Percentiles rank a stretch among this genome's conserved stretches.
phyloP scores from a whole-genome alignment of 164 flowering plant species.

The Umbellularia californica region DNA sequence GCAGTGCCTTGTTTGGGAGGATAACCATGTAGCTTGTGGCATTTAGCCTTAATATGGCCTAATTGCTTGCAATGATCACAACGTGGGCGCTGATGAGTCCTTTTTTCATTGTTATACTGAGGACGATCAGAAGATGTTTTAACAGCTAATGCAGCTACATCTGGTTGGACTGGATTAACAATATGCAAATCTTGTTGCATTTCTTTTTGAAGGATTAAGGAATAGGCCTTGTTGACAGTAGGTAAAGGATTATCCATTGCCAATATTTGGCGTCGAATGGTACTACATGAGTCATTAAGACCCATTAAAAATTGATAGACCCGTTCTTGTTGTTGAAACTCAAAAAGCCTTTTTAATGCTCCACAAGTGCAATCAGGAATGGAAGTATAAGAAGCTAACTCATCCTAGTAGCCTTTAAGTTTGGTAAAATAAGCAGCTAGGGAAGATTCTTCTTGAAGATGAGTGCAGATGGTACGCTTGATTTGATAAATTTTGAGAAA shows the following conservation, averaged over 20 bases:
- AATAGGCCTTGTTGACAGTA: background rate
- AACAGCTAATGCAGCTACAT: background rate
- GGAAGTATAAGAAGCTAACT: background rate
- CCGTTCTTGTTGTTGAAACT: background rate
- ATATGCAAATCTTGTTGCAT: background rate
- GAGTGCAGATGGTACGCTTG: background rate
- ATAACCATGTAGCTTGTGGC: no score
- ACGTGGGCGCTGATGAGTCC: background rate
- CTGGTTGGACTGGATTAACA: background rate
- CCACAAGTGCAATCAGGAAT: slow-evolving; percentile 3
- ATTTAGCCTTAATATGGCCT: background rate
- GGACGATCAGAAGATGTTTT: background rate
- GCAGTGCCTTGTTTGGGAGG: no score
- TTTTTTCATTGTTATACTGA: background rate
- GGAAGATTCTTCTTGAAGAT: background rate
- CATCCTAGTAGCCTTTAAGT: background rate
- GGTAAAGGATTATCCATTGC: slow-evolving; percentile 6
- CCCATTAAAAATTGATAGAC: slow-evolving; percentile 6
- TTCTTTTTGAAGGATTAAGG: background rate
- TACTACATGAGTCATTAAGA: background rate
- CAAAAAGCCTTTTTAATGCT: background rate
- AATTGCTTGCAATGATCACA: background rate
- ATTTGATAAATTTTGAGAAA: background rate
- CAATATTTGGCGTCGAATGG: background rate
- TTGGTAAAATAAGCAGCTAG: background rate